A percentile compares a stretch with the other conserved stretches of the same genome.
These are phyloP conservation scores for Parmelia sp. DNA, from an alignment of 495 filamentous ascomycete genomes.

Conservation along the genomic window DNA sequence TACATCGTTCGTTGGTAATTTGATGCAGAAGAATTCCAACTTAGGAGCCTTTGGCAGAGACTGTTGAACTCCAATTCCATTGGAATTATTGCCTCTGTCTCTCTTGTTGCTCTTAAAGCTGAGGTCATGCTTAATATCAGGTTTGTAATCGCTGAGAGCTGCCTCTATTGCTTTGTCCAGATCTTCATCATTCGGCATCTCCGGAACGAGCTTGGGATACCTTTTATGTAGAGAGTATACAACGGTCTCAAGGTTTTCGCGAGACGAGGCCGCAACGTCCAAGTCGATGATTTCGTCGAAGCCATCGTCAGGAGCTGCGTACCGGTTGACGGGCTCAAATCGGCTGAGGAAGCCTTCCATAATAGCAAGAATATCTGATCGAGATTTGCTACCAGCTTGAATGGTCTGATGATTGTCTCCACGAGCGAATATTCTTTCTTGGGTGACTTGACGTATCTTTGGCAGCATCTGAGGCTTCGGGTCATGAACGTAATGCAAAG, in stretches of 20 bases:
- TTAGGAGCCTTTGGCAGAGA: constrained; percentile 40
- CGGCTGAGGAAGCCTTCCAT: constrained; percentile 91
- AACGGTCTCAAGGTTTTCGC: constrained; percentile 79
- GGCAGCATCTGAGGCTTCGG: constrained; percentile 50
- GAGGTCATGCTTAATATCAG: constrained; percentile 67
- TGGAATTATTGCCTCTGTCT: constrained; percentile 30
- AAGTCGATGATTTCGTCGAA: constrained; percentile 85
- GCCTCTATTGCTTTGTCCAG: constrained; percentile 73
- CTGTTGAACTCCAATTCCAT: constrained; percentile 23
- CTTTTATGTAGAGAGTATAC: constrained; percentile 58
- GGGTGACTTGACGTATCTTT: constrained; percentile 66
- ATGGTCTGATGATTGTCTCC: constrained; percentile 99
- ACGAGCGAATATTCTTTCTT: constrained; percentile 69
- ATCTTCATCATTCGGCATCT: constrained; percentile 64
- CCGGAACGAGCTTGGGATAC: constrained; percentile 68
- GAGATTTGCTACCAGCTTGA: constrained; percentile 61
- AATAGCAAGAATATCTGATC: constrained; percentile 69
- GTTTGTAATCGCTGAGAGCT: constrained; percentile 72
- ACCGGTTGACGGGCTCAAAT: constrained; percentile 68
- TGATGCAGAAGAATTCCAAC: constrained; percentile 80
- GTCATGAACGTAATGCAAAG: constrained; percentile 85
- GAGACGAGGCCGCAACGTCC: constrained; percentile 65
- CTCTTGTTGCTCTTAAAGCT: constrained; percentile 43
- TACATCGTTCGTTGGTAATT: constrained; percentile 53
- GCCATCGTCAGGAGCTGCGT: constrained; percentile 58